Base-by-base conservation (phyloP, 805 yeast genomes). In the Sporopachydermia lactativora region DNA sequence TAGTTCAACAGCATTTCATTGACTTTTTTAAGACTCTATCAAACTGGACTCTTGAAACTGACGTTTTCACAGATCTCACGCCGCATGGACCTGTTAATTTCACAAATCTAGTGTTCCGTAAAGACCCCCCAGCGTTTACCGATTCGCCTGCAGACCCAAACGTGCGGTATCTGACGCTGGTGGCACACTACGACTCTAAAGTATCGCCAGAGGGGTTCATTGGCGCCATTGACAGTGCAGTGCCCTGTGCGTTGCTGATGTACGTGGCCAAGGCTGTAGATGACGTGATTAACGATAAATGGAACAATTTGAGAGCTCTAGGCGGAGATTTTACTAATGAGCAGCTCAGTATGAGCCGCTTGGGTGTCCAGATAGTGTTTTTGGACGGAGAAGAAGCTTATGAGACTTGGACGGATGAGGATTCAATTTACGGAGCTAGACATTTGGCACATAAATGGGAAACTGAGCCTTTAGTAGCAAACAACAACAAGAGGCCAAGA, bases 381-480 rank as follows among this genome's bases (percentile, higher is more conserved):
- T 71, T 73, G 41, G 81, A 74, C 46, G 81, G 81, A 3, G 80
- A 74, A 49, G 81, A 75, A 49, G 78, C 81, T 0, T 44, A 72
- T n/a, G 57, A 55, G 2, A 49, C 57, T n/a, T 74, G 81, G 81
- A 50, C 66, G 1, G 60, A 56, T 4, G 49, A 55, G 0, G 81
- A 74, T 45, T 73, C 78, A 1, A 57, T 73, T 1, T 74, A 75
- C 48, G 81, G 81, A 0, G 66, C 80, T 0, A 61, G 66, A 14
- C 70, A 69, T 42, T 51, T 73, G 19, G 76, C 75, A 4, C 46
- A 50, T 1, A 41, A 47, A 19, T 66, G 70, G 70, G 47, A 49
- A 4, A 35, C 43, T 4, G 46, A 50, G 2, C 54, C 47, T 1
- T 17, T 45, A 5, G 42, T 43, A 28, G 39, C 45, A 15, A 46